Evolutionary conservation across 208 protist genomes (phyloP).

Genomic region (Blastocrithidia nonstop): DNA sequence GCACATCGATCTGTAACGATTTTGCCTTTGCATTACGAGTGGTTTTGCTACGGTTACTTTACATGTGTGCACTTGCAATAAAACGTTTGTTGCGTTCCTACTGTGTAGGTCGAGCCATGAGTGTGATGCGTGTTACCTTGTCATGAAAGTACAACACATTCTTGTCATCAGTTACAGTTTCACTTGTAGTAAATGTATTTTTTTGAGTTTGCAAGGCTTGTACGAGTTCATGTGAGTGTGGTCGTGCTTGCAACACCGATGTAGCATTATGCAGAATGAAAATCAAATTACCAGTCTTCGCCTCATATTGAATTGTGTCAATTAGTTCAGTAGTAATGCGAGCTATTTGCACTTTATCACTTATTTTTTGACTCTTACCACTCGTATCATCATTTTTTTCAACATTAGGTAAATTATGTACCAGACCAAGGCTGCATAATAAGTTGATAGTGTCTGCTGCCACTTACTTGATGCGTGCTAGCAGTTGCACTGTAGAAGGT

Average conservation of each 20-base stretch:
- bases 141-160: background rate
- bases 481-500: too few species aligned
- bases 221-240: background rate
- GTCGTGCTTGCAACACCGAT: background rate
- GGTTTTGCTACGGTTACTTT: background rate
- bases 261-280: conserved; percentile 12
- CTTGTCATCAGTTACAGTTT: too few species aligned
- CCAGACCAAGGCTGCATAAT: too few species aligned
- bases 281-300: conserved; percentile 22
- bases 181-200: too few species aligned
- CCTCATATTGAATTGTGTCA: conserved; percentile 32
- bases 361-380: too few species aligned
- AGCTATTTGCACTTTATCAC: too few species aligned
- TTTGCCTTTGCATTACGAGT: background rate
- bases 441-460: too few species aligned
- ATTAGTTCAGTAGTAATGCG: too few species aligned
- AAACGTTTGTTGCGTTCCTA: background rate
- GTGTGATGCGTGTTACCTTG: conserved; percentile 1
- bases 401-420: too few species aligned
- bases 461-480: too few species aligned
- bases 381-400: too few species aligned
- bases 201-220: too few species aligned
- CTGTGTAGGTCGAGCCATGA: background rate
- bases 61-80: background rate
- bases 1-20: conserved; percentile 4